Evolutionary conservation across 208 protist species (phyloP), one percentile per base, ranked within the genome.

Genomic region (Leptomonas seymouri): DNA sequence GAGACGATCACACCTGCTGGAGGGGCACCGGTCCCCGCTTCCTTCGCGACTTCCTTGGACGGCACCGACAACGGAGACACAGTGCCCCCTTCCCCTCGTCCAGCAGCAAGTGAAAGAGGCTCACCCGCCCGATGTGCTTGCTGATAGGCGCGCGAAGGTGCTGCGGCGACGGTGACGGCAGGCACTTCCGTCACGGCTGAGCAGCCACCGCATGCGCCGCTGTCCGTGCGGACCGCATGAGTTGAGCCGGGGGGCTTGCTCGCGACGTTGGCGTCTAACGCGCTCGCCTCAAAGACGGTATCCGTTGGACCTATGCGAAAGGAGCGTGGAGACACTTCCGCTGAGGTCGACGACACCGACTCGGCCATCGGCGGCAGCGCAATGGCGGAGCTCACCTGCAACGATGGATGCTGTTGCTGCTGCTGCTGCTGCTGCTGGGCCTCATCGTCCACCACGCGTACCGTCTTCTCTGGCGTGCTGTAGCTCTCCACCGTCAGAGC

Each of bases 291-390:
- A 23, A 27, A 74, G 27, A 41, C 36, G 12, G 30, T n/a, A 0
- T 69, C 68, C 8, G 45, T 46, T n/a, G 14, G 25, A 50, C 54
- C 60, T 41, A 41, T 42, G 3, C 57, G 48, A 48, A 69, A 42
- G 5, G 74, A 77, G n/a, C 58, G 68, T 41, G 50, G 74, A 15
- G 74, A 69, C 23, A 74, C 60, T 39, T 74, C 61, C 8, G 67
- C 61, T 5, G 74, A 72, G 18, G 74, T 74, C 8, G 67, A 79
- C 3, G 74, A 74, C 11, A 73, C 50, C 4, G 74, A 70, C 15
- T 42, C 58, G 11, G 55, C 67, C 44, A 56, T 66, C 23, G 25
- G 21, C 28, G 46, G 66, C 54, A 60, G 30, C 15, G 28, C 45
- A 3, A 60, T 46, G 20, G 55, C 55, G 15, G 48, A 3, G 0